Percentiles rank a stretch among this genome's conserved stretches.
Evolutionary conservation across 2,329 filamentous ascomycete genomes (phyloP).

Genomic region (Cordyceps cateniannulata): DNA sequence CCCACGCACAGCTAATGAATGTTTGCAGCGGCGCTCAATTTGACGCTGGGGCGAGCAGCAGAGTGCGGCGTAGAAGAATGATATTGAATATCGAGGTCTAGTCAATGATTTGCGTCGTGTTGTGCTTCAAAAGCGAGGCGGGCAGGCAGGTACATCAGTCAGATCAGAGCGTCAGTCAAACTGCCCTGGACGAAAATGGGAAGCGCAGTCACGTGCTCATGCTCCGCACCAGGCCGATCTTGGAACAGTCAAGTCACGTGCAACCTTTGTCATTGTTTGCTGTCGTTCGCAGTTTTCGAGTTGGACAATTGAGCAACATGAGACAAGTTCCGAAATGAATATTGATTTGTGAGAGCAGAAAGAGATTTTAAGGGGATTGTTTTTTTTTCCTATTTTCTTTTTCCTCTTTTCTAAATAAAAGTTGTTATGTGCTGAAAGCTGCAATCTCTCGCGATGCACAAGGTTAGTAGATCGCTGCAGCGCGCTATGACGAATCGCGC

Average conservation of each 20-base stretch:
- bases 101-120: conserved; percentile 13
- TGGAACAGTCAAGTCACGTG: conserved; percentile 10
- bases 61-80: conserved; percentile 5
- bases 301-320: too few species aligned
- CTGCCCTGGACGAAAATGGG: conserved; percentile 6
- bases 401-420: neutral
- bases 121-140: neutral
- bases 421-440: neutral
- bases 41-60: conserved; percentile 2
- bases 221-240: conserved; percentile 7
- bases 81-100: conserved; percentile 12
- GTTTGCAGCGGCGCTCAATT: neutral
- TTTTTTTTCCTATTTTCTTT: neutral
- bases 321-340: neutral
- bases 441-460: neutral
- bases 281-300: too few species aligned
- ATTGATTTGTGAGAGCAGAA: too few species aligned
- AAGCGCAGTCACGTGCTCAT: conserved; percentile 16
- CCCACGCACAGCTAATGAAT: conserved; percentile 10
- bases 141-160: too few species aligned
- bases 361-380: neutral
- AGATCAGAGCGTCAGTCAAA: conserved; percentile 1
- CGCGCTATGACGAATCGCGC: neutral
- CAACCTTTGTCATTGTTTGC: neutral
- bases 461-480: neutral